phyloP scores from a whole-genome alignment of 2,329 filamentous ascomycete species.

The Aspergillus sp. region DNA sequence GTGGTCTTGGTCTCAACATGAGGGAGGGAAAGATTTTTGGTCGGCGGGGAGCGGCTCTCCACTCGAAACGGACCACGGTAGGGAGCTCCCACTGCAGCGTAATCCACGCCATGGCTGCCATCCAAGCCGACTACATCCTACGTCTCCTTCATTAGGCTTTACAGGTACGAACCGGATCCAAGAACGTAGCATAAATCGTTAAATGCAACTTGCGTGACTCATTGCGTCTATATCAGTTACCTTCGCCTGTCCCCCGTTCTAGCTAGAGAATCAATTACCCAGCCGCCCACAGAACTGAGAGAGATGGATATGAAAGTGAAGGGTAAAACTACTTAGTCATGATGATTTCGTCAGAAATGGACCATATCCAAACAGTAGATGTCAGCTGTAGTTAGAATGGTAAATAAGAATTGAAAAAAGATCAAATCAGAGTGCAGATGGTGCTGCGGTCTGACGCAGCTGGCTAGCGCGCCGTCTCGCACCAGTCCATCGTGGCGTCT shows the following conservation, averaged over 20 bases:
- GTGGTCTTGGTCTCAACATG: neutral
- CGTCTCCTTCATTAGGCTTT: neutral
- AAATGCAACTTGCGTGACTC: conserved; percentile 14
- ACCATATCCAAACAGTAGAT: neutral
- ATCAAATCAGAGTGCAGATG: neutral
- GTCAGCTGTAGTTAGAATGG: neutral
- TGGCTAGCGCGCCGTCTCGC: conserved; percentile 13
- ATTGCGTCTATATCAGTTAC: conserved; percentile 15
- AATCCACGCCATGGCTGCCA: neutral
- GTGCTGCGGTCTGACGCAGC: neutral
- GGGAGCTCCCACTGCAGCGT: neutral
- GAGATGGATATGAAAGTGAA: neutral
- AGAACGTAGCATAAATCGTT: neutral
- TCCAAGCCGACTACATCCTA: neutral
- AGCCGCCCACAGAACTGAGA: neutral
- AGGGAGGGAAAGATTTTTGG: neutral
- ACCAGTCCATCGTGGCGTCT: conserved; percentile 22
- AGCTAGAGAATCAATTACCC: neutral
- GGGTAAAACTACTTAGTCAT: neutral
- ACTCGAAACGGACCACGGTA: neutral
- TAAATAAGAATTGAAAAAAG: neutral
- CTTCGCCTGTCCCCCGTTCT: conserved; percentile 3
- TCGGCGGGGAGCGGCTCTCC: neutral
- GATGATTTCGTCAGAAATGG: neutral
- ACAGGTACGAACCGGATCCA: neutral